phyloP scores from a whole-genome alignment of 192 early-diverging fungal genomes.

The Gigaspora rosea region DNA sequence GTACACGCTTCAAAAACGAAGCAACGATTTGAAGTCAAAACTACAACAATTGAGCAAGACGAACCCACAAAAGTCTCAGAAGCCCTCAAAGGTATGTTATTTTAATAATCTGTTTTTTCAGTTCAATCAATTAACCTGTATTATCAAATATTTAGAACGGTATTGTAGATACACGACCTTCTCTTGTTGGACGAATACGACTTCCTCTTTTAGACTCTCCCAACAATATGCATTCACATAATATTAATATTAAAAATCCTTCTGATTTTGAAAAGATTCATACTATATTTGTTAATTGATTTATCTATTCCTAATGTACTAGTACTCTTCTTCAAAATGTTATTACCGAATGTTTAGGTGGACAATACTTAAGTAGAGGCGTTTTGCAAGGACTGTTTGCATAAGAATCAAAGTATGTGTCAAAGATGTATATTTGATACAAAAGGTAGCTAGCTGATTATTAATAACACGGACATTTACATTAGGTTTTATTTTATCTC shows the following conservation, averaged over 20 bases:
- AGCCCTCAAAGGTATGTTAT: constrained; percentile 28
- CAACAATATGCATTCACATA: constrained; percentile 11
- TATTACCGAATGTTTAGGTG: too few relatives aligned
- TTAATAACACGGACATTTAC: too few relatives aligned
- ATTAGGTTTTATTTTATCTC: too few relatives aligned
- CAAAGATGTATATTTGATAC: too few relatives aligned
- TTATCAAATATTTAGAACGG: not conserved
- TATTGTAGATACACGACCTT: constrained; percentile 9
- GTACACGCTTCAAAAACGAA: constrained; percentile 54
- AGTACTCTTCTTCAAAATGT: too few relatives aligned
- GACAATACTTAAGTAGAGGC: too few relatives aligned
- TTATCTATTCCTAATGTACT: too few relatives aligned
- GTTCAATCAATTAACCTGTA: not conserved
- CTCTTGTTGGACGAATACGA: constrained; percentile 32
- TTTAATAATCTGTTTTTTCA: not conserved
- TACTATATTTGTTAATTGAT: constrained; percentile 40
- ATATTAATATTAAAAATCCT: constrained; percentile 31
- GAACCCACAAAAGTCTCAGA: not conserved
- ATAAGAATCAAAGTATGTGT: too few relatives aligned
- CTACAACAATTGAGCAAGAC: constrained; percentile 23
- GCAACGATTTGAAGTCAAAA: constrained; percentile 48
- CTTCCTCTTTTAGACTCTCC: constrained; percentile 21
- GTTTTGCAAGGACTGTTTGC: too few relatives aligned
- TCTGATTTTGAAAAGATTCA: constrained; percentile 41
- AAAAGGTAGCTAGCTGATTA: too few relatives aligned